phyloP scores from a whole-genome alignment of 176 grass and related monocot species.

The Coix lacrymajobi region DNA sequence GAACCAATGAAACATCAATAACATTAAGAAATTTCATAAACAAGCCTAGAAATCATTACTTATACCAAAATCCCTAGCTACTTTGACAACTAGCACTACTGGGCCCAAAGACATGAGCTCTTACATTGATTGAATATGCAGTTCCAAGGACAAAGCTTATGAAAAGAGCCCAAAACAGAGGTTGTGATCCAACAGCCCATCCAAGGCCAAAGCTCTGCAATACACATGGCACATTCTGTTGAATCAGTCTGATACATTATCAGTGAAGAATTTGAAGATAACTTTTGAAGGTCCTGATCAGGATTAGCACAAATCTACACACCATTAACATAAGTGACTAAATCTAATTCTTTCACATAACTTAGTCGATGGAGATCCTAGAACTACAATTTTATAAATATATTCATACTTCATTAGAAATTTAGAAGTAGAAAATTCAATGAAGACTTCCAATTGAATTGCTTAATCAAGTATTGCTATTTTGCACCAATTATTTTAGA shows the following conservation, averaged over 20 bases:
- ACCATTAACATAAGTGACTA: neutral
- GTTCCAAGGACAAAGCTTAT: conserved; percentile 97
- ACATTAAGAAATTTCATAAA: neutral
- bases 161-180: conserved; percentile 86
- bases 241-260: conserved; percentile 28
- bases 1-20: neutral
- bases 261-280: neutral
- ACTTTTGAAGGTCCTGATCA: neutral
- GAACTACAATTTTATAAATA: neutral
- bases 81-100: neutral
- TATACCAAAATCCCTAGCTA: neutral
- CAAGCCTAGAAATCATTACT: neutral
- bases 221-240: neutral
- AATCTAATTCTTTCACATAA: neutral
- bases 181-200: conserved; percentile 66
- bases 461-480: neutral
- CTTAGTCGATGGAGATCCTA: neutral
- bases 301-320: neutral
- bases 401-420: neutral
- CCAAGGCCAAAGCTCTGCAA: conserved; percentile 91
- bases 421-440: neutral
- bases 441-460: neutral
- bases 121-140: conserved; percentile 95
- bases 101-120: neutral
- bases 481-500: neutral